Base-by-base conservation (phyloP, 495 filamentous ascomycete species). In the Aspergillus taichungensis region DNA sequence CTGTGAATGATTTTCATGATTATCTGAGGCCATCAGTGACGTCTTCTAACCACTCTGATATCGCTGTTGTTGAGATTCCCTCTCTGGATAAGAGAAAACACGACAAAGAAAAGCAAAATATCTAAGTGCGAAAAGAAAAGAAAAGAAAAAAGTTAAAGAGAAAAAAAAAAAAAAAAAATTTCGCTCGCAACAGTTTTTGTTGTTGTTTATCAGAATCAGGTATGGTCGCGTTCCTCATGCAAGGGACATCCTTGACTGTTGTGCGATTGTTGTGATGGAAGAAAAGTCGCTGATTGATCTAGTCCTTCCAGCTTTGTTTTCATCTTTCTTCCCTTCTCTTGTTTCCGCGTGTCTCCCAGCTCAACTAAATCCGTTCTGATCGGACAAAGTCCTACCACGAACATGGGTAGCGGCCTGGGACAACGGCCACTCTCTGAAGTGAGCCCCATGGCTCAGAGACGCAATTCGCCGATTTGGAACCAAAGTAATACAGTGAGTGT, bases 391-490 rank as follows among this genome's bases (percentile, higher is more conserved):
- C 28, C 57, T 56, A 39, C 51, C 49, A 12, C 41, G 54, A 72
- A 50, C 12, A 72, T 74, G 65, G 59, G 51, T 30, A 57, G 55
- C 47, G 63, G 61, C 50, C 47, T 64, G 24, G 63, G 61, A 24
- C 73, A 71, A 56, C 59, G 72, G 51, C 75, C 75, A 40, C 62
- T 79, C 10, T 71, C 74, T 28, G 75, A 79, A 59, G 60, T 79
- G 56, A 75, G 73, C 51, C 75, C 74, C 10, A 68, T 75, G 69
- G 74, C 73, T 39, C 68, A 71, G 43, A 64, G 75, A 47, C 63
- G 75, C 33, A 92, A 94, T 59, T 92, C 87, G 34, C 84, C 84
- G 4, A 85, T 78, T 66, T 87, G 79, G 78, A 82, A 80, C 53
- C 79, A 85, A 60, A 59, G 65, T 34, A 71, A 72, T 29, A 85